These are phyloP conservation scores for Nigrospora oryzae DNA, from an alignment of 2,329 filamentous ascomycete species.

Conservation along the genomic window DNA sequence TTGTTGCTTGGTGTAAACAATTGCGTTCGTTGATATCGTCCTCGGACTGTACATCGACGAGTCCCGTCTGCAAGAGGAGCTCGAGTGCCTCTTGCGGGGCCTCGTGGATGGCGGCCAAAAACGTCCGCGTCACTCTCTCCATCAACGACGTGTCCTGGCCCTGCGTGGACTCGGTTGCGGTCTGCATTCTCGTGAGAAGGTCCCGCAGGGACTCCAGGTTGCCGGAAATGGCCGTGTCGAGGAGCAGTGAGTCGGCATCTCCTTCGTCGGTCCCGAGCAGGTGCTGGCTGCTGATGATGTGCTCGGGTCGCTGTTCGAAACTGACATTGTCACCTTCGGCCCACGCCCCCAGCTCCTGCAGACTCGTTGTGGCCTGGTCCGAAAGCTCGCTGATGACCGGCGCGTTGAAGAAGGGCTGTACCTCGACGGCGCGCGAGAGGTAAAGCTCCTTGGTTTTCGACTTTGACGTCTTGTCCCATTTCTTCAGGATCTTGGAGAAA, in stretches of 20 bases:
- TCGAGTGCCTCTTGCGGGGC: conserved; percentile 69
- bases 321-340: conserved; percentile 91
- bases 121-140: conserved; percentile 81
- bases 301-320: conserved; percentile 56
- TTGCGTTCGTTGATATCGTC: conserved; percentile 98
- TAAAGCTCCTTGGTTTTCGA: conserved; percentile 98
- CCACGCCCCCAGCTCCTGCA: conserved; percentile 93
- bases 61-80: conserved; percentile 67
- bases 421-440: conserved; percentile 88
- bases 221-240: conserved; percentile 78
- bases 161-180: conserved; percentile 35
- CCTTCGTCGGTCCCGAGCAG: conserved; percentile 72
- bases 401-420: conserved; percentile 96
- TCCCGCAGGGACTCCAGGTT: conserved; percentile 73
- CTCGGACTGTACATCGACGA: conserved; percentile 86
- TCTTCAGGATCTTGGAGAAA: conserved; percentile 98
- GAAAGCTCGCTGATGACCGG: conserved; percentile 95
- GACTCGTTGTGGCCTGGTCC: conserved; percentile 91
- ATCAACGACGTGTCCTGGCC: conserved; percentile 45
- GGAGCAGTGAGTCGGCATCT: conserved; percentile 79
- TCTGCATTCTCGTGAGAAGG: conserved; percentile 65
- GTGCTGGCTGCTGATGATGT: conserved; percentile 58
- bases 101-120: conserved; percentile 82
- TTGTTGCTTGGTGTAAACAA: conserved; percentile 92
- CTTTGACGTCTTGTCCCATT: conserved; percentile 99